Base-by-base conservation (phyloP, 2,329 filamentous ascomycete species). In the Clathrospora elynae region DNA sequence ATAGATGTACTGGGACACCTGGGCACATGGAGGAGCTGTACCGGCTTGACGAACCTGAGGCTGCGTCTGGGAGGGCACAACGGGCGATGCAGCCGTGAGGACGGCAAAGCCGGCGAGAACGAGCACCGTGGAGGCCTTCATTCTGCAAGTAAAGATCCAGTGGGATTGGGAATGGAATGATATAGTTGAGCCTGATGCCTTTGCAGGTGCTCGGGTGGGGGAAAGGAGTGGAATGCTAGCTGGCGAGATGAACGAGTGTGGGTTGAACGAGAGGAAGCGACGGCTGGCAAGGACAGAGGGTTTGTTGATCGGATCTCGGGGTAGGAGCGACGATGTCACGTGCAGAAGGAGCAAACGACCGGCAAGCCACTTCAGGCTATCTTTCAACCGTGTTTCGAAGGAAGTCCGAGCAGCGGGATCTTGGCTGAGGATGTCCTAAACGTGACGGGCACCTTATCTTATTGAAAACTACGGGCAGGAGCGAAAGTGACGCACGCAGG, bases 1-100 rank as follows among this genome's bases (percentile, higher is more conserved):
- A 35, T 64, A 66, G 46, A 68, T 49, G 34, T 57, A 51, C 17
- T 61, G 40, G 5, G 66, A 68, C 34, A 67, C 63, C 39, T 66
- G 56, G 19, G 66, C 65, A 57, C 66, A 69, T 17, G 62, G 52
- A 19, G 55, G 51, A 25, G 58, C 35, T 24, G 58, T 61, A 46
- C 47, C 46, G 38, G 44, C 49, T 42, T 66, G 61, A 17, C 63
- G 61, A 28, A 49, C 25, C 19, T 53, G 33, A 11, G 36, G 35
- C 11, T 37, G 37, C n/a, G 53, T 56, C 10, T 41, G 42, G 20
- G 57, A 34, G 37, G 56, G 40, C 22, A 41, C 12, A 34, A 64
- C 45, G 4, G 64, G 64, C 11, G 62, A 64, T 28, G 64, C 53
- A 32, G 38, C 41, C 34, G 47, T 53, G 20, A 65, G 41, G 11